Base-by-base conservation (phyloP, 768 basidiomycete species). In the Inosperma sp. region DNA sequence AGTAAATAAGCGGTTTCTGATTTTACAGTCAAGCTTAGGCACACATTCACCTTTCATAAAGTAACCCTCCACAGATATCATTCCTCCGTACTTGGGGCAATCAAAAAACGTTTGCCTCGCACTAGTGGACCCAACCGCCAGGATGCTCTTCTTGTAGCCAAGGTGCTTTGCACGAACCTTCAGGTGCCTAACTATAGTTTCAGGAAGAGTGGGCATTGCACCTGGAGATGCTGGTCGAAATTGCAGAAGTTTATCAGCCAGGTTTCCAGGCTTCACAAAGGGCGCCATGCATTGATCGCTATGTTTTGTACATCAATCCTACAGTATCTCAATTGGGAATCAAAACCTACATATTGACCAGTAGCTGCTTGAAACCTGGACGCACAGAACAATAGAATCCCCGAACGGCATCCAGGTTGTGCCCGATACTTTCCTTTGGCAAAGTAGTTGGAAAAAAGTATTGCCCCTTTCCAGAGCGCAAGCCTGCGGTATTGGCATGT, bases 241-340 rank as follows among this genome's bases (percentile, higher is more conserved):
- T 2, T 69, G 73, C 7, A 68, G n/a, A 40, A 89, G 70, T 3
- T 79, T 77, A 0, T 84, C 69, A 0, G 80, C 81, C 9, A 91
- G 71, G 53, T 83, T 86, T 0, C 84, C 81, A 0, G 78, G 78
- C 9, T 72, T 68, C 27, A 80, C 68, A 54, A 82, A 82, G 1
- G 80, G 78, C 3, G 77, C 73, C 69, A 76, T 77, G 57, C 78
- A 79, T n/a, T 77, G 73, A 56, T 81, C 80, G 3, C 76, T 78
- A 46, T 13, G 17, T 37, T 27, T 25, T n/a, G 16, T 23, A 46
- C 8, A 33, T 39, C 10, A 31, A 23, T 16, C 12, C 31, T 12
- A 31, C 10, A 35, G 25, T 25, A 48, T 35, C 30, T 12, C 1
- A 13, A n/a, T 56, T 30, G n/a, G n/a, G n/a, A n/a, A 22, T 30